A percentile compares a stretch with the other conserved stretches of the same genome.
Evolutionary conservation across 495 filamentous ascomycete species (phyloP).

Genomic region (Xylaria cubensis): DNA sequence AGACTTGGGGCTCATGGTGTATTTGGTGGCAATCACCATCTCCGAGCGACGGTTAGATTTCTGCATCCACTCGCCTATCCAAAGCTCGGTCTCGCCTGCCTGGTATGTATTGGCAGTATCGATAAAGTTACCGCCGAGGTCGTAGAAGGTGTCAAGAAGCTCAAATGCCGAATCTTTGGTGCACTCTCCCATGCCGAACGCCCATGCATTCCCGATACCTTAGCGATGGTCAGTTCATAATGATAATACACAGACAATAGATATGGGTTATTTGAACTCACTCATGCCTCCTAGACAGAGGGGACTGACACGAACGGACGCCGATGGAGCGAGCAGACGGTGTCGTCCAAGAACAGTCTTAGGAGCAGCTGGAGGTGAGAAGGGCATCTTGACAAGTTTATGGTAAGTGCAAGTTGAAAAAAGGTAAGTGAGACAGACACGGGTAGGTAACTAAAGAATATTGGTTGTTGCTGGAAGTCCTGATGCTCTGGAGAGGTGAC

Average conservation of each 20-base stretch:
- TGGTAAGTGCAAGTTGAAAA: conserved; percentile 32
- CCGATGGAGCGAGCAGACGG: conserved; percentile 59
- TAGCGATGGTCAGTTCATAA: neutral
- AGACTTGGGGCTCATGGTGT: conserved; percentile 39
- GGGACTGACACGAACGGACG: conserved; percentile 58
- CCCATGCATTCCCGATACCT: conserved; percentile 57
- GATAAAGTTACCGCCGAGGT: conserved; percentile 69
- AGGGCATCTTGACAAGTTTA: conserved; percentile 32
- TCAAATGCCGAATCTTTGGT: conserved; percentile 61
- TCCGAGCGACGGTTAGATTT: conserved; percentile 57
- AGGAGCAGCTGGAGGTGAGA: conserved; percentile 9
- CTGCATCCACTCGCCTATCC: conserved; percentile 70
- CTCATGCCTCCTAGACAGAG: conserved; percentile 61
- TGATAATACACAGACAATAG: neutral
- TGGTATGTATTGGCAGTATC: conserved; percentile 70
- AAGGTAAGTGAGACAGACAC: neutral
- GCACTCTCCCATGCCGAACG: conserved; percentile 53
- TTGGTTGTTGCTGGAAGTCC: neutral
- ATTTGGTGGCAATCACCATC: conserved; percentile 69
- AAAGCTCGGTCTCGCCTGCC: conserved; percentile 61
- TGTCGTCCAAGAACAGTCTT: conserved; percentile 40
- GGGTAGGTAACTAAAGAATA: neutral
- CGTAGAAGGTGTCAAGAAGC: conserved; percentile 62
- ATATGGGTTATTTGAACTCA: neutral
- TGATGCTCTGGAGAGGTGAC: neutral